Conservation (phyloP, 306 rosid species). For the Bauhinia variegata region DNA sequence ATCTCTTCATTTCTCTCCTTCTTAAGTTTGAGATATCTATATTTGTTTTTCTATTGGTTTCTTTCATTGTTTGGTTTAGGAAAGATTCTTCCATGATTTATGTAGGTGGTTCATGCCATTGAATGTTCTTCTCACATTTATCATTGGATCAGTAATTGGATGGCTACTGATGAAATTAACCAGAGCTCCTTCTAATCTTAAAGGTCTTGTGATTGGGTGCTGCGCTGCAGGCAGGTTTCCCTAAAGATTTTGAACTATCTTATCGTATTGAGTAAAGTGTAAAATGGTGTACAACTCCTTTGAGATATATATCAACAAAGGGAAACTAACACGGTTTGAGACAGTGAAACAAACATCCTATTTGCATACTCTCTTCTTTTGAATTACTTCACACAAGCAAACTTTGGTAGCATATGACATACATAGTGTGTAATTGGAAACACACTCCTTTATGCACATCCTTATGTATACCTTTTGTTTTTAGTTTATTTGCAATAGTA, state of each 20-base stretch:
- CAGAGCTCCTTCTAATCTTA: conserved; percentile 31
- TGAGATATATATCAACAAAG: no score
- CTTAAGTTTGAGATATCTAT: background rate
- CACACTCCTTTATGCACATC: no score
- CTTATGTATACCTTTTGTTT: no score
- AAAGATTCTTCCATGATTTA: conserved; percentile 15
- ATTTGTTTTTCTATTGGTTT: background rate
- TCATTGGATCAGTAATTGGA: conserved; percentile 35
- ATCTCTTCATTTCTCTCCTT: background rate
- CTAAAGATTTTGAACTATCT: background rate
- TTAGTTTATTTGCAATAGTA: no score
- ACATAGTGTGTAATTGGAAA: no score
- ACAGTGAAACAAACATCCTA: no score
- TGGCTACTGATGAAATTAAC: conserved; percentile 36
- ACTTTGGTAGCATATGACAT: no score
- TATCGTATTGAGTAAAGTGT: no score
- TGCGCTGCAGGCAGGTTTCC: conserved; percentile 41
- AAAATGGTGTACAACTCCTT: no score
- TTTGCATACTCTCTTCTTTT: no score
- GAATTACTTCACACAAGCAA: no score
- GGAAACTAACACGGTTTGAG: no score
- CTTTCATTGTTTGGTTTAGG: background rate
- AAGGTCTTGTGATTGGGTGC: conserved; percentile 45
- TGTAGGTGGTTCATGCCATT: conserved; percentile 49
- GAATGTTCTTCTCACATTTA: conserved; percentile 37